Evolutionary conservation across 148 eudicot genomes (phyloP), one percentile per base, ranked within the genome.

Genomic region (Rhododendron vialii): DNA sequence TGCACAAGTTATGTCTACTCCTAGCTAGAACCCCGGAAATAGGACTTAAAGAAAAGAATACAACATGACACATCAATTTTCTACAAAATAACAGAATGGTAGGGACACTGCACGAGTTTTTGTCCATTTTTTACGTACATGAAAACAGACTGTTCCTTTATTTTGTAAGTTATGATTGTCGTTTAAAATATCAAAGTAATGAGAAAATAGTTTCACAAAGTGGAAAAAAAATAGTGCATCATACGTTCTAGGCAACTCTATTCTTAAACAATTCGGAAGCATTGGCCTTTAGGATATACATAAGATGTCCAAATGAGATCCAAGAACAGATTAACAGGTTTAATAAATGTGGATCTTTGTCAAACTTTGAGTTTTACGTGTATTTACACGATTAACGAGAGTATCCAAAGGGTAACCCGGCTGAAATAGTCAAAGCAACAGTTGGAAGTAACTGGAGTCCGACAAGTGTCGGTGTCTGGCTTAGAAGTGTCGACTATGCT

Each of bases 1-100:
- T 69, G 75, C 38, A 69, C 75, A 69, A 55, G 61, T 55, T 55
- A 17, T 55, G 78, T 89, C 82, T 83, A 83, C 36, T 85, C 75
- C 36, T 69, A 69, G 75, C 75, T 69, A 12, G 73, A 69, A 69
- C 17, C 38, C 4, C 2, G 38, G 75, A 69, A 28, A 69, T 28
- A 28, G 36, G 75, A 69, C 45, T 28, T 69, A 4, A 3, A 69
- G 75, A 30, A 69, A 69, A 69, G 36, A 28, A 69, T 28, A 69
- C 75, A 69, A 13, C 5, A 67, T 67, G 18, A 69, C 75, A 28
- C 38, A 28, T 26, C 11, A 69, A 30, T 28, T 28, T 69, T 69
- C 26, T 63, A 24, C 30, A 69, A 69, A 69, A 30, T 28, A 30
- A 30, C 15, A 17, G 75, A 69, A 69, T 69, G 35, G 75, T 38